Conservation (phyloP, 75 land plant genomes). For the Larix kaempferi region DNA sequence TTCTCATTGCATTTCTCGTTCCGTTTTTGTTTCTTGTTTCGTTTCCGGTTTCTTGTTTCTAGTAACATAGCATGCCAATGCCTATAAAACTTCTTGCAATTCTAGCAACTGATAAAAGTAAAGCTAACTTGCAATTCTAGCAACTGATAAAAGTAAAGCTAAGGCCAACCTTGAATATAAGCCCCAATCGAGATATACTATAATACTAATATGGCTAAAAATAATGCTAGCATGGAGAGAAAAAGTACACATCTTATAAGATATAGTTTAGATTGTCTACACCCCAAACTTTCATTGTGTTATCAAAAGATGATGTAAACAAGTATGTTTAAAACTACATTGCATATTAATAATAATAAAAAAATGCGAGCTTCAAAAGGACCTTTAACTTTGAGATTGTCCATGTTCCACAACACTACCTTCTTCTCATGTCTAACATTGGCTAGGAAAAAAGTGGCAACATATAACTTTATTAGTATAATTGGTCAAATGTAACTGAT, state of each 20-base stretch:
- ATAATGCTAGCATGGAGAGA: no score
- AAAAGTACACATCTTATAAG: no score
- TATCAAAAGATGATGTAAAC: constrained; percentile 92
- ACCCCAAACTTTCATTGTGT: constrained; percentile 90
- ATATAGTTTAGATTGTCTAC: constrained; percentile 76
- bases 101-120: no score
- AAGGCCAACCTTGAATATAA: no score
- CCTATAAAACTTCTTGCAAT: no score
- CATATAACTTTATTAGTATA: constrained; percentile 64
- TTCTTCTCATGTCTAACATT: constrained; percentile 67
- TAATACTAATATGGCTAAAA: constrained; percentile 54
- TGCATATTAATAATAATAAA: constrained; percentile 79
- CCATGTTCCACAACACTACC: constrained; percentile 88
- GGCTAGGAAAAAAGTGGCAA: constrained; percentile 71
- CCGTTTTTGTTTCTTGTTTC: no score
- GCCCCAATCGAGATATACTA: constrained; percentile 75
- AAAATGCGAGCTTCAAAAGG: constrained; percentile 79
- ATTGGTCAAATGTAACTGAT: constrained; percentile 35
- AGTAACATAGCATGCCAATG: no score
- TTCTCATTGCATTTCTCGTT: no score
- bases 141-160: no score
- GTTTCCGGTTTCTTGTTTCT: no score
- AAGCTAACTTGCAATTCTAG: no score
- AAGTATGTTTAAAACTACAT: constrained; percentile 80
- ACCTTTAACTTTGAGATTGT: constrained; percentile 56